phyloP scores from a whole-genome alignment of 768 basidiomycete genomes.

The Lactarius akahatsu region DNA sequence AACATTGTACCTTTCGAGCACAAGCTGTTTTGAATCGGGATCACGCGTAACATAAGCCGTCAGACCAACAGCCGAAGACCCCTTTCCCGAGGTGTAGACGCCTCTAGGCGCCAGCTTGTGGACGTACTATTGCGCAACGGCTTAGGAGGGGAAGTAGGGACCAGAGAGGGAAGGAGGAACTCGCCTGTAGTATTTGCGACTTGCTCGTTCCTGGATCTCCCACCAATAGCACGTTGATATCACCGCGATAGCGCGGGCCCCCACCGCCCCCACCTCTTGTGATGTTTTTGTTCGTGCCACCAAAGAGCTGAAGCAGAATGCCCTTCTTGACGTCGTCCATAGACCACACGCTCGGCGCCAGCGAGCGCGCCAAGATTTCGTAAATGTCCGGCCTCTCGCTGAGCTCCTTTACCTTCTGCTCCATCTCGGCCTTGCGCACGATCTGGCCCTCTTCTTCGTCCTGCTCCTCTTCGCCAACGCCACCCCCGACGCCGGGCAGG shows the following conservation, averaged over 20 bases:
- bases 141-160: slow-evolving; percentile 10
- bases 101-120: slow-evolving; percentile 98
- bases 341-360: slow-evolving; percentile 96
- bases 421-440: slow-evolving; percentile 63
- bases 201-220: slow-evolving; percentile 98
- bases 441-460: slow-evolving; percentile 45
- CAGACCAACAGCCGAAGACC: slow-evolving; percentile 96
- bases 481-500: slow-evolving; percentile 64
- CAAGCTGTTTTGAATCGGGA: slow-evolving; percentile 96
- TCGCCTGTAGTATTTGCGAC: slow-evolving; percentile 88
- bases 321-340: slow-evolving; percentile 99
- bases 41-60: slow-evolving; percentile 98
- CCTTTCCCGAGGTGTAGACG: slow-evolving; percentile 97
- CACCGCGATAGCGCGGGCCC: slow-evolving; percentile 94
- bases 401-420: slow-evolving; percentile 71
- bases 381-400: slow-evolving; percentile 80
- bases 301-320: slow-evolving; percentile 92
- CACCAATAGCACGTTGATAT: slow-evolving; percentile 96
- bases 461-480: slow-evolving; percentile 64
- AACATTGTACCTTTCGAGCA: slow-evolving; percentile 78
- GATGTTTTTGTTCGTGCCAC: slow-evolving; percentile 96
- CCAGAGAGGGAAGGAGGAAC: slow-evolving; percentile 25
- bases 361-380: slow-evolving; percentile 74
- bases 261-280: slow-evolving; percentile 91
- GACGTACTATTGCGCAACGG: slow-evolving; percentile 66